phyloP scores from a whole-genome alignment of 192 early-diverging fungal genomes.

The Podila minutissima region DNA sequence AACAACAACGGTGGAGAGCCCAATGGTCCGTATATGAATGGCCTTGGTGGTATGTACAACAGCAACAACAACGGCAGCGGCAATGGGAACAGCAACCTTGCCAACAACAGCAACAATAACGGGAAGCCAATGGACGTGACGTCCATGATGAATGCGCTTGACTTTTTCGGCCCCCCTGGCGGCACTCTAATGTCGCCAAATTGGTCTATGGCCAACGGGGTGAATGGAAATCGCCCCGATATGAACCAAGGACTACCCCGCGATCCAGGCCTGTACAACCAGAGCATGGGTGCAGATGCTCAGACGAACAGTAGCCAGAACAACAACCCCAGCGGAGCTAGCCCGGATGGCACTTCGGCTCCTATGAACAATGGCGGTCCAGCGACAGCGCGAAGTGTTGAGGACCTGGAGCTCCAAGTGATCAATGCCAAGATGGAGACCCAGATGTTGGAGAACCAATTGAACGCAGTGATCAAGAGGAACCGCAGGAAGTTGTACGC shows the following conservation, averaged over 20 bases:
- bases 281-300: no score
- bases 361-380: background rate
- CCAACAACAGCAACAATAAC: background rate
- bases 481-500: slow-evolving; percentile 45
- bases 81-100: slow-evolving; percentile 7
- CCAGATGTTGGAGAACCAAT: slow-evolving; percentile 44
- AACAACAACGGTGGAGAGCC: background rate
- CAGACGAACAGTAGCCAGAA: background rate
- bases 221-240: slow-evolving; percentile 1
- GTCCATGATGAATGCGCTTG: slow-evolving; percentile 45
- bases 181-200: slow-evolving; percentile 7
- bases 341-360: background rate
- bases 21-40: slow-evolving; percentile 3
- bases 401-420: slow-evolving; percentile 42
- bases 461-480: slow-evolving; percentile 44
- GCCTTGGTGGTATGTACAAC: background rate
- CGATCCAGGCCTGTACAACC: no score
- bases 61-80: background rate
- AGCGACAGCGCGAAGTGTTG: slow-evolving; percentile 23
- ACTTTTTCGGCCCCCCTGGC: slow-evolving; percentile 30
- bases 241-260: background rate
- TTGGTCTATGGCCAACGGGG: slow-evolving; percentile 13
- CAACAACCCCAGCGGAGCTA: background rate
- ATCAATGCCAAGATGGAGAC: slow-evolving; percentile 52
- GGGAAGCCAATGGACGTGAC: slow-evolving; percentile 34